A percentile compares a stretch with the other conserved stretches of the same genome.
These are phyloP conservation scores for Pleurotus djamor DNA, from an alignment of 768 basidiomycete genomes.

Conservation along the genomic window DNA sequence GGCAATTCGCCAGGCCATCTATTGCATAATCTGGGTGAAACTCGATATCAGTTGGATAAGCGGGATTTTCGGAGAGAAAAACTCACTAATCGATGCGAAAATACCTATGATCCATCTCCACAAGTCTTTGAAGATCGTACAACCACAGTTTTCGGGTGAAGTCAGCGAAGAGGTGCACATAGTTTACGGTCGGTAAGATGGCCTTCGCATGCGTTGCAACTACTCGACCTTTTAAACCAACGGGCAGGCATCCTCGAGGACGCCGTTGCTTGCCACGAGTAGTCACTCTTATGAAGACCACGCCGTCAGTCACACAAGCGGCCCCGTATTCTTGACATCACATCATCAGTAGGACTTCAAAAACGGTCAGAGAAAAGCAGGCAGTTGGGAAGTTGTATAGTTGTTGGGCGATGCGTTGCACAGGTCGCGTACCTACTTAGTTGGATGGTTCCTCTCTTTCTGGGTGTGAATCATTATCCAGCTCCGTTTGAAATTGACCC, in stretches of 20 bases:
- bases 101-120: slow-evolving; percentile 3
- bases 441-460: too few species aligned
- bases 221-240: background rate
- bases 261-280: background rate
- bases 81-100: slow-evolving; percentile 1
- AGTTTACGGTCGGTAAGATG: background rate
- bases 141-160: background rate
- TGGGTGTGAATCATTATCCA: too few species aligned
- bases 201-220: background rate
- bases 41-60: background rate
- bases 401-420: too few species aligned
- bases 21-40: background rate
- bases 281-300: background rate
- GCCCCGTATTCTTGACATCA: background rate
- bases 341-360: too few species aligned
- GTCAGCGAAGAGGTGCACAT: background rate
- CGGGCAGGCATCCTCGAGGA: background rate
- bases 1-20: slow-evolving; percentile 1
- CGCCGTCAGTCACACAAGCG: background rate
- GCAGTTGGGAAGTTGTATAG: too few species aligned
- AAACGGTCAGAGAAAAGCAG: too few species aligned
- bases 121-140: slow-evolving; percentile 2
- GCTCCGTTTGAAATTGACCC: too few species aligned
- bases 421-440: too few species aligned
- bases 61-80: background rate